These are phyloP conservation scores for Halophytophthora batemanensis DNA, from an alignment of 352 stramenopile genomes.

Conservation along the genomic window DNA sequence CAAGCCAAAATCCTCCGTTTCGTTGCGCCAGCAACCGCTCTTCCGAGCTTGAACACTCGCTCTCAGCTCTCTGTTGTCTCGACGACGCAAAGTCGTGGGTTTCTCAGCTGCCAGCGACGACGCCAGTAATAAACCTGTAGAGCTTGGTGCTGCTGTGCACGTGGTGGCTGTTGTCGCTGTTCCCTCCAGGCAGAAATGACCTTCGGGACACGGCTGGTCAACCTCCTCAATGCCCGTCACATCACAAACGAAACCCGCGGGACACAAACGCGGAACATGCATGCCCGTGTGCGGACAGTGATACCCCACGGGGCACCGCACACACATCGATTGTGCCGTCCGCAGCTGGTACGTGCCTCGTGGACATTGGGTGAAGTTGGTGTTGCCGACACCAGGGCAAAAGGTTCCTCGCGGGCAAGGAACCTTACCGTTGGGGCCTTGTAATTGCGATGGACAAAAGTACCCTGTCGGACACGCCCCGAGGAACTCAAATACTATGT, in stretches of 20 bases:
- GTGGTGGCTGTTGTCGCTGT: conserved; percentile 93
- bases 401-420: conserved; percentile 73
- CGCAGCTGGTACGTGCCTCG: conserved; percentile 93
- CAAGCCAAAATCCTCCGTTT: conserved; percentile 93
- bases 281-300: conserved; percentile 92
- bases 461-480: conserved; percentile 80
- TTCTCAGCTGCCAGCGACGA: conserved; percentile 33
- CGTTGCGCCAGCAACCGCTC: conserved; percentile 94
- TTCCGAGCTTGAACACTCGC: conserved; percentile 64
- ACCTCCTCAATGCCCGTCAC: conserved; percentile 90
- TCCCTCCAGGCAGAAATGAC: conserved; percentile 95
- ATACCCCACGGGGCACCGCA: conserved; percentile 94
- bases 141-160: conserved; percentile 49
- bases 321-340: conserved; percentile 71
- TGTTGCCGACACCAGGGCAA: conserved; percentile 73
- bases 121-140: conserved; percentile 39
- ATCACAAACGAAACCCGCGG: conserved; percentile 93
- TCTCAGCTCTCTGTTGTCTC: conserved; percentile 14
- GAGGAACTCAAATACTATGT: conserved; percentile 69
- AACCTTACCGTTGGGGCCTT: conserved; percentile 31
- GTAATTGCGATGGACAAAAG: conserved; percentile 82
- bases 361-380: conserved; percentile 94
- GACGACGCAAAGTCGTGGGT: conserved; percentile 40
- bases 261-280: conserved; percentile 92
- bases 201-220: conserved; percentile 93